phyloP scores from a whole-genome alignment of 345 rosid genomes.

The Euphorbia peplus region DNA sequence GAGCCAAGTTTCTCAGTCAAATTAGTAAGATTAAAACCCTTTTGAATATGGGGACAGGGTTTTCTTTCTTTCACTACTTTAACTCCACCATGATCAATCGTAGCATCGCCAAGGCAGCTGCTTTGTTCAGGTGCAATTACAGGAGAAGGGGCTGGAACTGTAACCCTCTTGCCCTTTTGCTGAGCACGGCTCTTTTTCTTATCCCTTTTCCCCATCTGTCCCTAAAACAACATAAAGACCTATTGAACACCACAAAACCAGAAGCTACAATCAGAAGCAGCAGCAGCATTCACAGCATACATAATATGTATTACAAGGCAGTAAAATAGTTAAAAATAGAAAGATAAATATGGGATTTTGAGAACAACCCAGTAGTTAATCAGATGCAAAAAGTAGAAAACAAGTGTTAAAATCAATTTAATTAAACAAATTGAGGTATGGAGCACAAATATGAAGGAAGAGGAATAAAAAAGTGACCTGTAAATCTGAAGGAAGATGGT shows the following conservation, averaged over 20 bases:
- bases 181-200: constrained; percentile 67
- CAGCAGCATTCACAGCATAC: neutral
- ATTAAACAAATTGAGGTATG: neutral
- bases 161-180: constrained; percentile 47
- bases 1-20: constrained; percentile 55
- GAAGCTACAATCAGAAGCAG: neutral
- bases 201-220: constrained; percentile 80
- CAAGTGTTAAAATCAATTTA: constrained; percentile 19
- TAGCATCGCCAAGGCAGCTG: constrained; percentile 27
- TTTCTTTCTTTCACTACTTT: constrained; percentile 39
- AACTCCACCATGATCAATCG: constrained; percentile 31
- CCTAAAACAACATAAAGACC: constrained; percentile 33
- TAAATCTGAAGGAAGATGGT: constrained; percentile 20
- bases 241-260: constrained; percentile 11
- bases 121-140: constrained; percentile 37
- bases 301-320: neutral
- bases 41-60: constrained; percentile 59
- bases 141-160: constrained; percentile 23
- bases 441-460: neutral
- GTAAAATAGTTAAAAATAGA: neutral
- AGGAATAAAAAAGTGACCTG: constrained; percentile 16
- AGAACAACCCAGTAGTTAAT: constrained; percentile 27
- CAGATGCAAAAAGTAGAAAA: constrained; percentile 12
- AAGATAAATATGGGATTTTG: constrained; percentile 8
- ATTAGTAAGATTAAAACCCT: constrained; percentile 54